These are phyloP conservation scores for Quercus alba DNA, from an alignment of 306 rosid genomes.

Conservation along the genomic window DNA sequence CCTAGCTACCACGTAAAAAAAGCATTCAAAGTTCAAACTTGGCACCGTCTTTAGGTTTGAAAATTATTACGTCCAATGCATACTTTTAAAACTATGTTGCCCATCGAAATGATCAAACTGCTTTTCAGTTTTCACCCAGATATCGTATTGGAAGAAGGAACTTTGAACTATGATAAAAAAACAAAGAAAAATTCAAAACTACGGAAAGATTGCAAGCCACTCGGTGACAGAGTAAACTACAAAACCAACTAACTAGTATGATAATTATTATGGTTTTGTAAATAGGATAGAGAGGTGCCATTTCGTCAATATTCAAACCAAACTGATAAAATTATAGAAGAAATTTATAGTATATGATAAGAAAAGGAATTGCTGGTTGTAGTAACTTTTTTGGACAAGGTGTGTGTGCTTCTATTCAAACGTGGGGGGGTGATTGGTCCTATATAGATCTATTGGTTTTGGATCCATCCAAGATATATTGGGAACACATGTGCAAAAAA, in stretches of 20 bases:
- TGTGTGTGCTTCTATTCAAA: slow-evolving; percentile 43
- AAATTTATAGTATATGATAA: not conserved
- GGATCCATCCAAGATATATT: slow-evolving; percentile 35
- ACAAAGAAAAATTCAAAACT: not conserved
- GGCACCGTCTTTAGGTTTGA: no score
- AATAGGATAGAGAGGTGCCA: not conserved
- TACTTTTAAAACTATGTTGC: no score
- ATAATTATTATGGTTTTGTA: no score
- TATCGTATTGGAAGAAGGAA: no score
- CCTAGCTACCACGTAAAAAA: no score
- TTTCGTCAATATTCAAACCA: not conserved
- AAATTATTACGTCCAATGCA: no score
- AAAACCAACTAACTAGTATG: not conserved
- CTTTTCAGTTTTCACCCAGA: no score
- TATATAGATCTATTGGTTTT: slow-evolving; percentile 27
- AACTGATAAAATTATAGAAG: slow-evolving; percentile 1
- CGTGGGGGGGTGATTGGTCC: slow-evolving; percentile 17
- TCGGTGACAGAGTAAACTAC: not conserved
- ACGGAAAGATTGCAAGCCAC: not conserved
- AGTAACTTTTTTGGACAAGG: slow-evolving; percentile 44
- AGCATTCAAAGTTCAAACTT: no score
- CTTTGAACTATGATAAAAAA: not conserved
- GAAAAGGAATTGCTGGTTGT: slow-evolving; percentile 25
- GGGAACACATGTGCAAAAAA: slow-evolving; percentile 36
- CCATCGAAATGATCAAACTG: no score